A percentile compares a stretch with the other conserved stretches of the same genome.
Conservation (phyloP, 805 yeast genomes). For the Candida ficus region DNA sequence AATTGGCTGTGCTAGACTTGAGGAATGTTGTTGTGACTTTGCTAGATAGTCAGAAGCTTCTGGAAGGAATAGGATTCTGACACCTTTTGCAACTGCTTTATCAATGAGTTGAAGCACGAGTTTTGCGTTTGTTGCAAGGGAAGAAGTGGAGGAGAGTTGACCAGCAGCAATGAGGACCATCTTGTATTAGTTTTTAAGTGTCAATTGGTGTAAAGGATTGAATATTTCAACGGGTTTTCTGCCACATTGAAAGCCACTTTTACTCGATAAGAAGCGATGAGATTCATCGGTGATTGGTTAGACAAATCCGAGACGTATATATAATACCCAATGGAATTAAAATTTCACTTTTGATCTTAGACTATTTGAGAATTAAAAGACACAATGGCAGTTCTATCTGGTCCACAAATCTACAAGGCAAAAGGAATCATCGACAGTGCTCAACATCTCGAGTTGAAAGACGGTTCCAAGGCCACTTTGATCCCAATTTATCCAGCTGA, state of each 20-base stretch:
- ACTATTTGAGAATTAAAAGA: too few relatives aligned
- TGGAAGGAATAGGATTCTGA: conserved; percentile 74
- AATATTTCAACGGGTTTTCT: too few relatives aligned
- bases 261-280: too few relatives aligned
- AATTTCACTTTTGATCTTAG: neutral
- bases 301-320: too few relatives aligned
- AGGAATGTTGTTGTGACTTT: conserved; percentile 41
- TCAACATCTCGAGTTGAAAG: conserved; percentile 35
- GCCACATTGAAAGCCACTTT: too few relatives aligned
- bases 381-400: conserved; percentile 11
- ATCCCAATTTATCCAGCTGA: conserved; percentile 47
- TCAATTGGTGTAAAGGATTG: neutral
- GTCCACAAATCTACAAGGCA: conserved; percentile 30
- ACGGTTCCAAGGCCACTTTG: conserved; percentile 48
- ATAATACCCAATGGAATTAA: too few relatives aligned
- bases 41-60: conserved; percentile 93
- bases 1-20: conserved; percentile 50
- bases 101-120: conserved; percentile 54
- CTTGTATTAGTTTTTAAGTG: neutral
- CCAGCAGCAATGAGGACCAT: conserved; percentile 77
- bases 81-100: conserved; percentile 58
- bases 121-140: conserved; percentile 52
- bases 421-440: conserved; percentile 27
- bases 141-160: conserved; percentile 74
- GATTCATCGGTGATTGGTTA: too few relatives aligned